Percentiles rank a stretch among this genome's conserved stretches.
These are phyloP conservation scores for Gossypium ekmanianum DNA, from an alignment of 345 rosid species.

Conservation along the genomic window DNA sequence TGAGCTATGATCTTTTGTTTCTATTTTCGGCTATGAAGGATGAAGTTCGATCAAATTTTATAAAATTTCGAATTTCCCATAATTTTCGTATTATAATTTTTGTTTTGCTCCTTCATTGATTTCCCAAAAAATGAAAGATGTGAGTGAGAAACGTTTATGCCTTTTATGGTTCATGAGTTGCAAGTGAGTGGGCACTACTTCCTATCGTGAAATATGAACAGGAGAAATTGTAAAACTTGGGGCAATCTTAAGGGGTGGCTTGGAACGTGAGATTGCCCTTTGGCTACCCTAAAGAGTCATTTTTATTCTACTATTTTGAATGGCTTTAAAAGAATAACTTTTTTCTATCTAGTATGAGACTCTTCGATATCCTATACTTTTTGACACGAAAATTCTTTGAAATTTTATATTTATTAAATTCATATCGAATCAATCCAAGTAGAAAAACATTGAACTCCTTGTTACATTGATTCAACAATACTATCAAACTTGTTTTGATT, in stretches of 20 bases:
- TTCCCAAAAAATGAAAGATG: not conserved
- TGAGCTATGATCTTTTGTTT: not conserved
- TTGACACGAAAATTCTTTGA: accelerated
- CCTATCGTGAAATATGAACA: not conserved
- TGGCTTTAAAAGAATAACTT: too few species aligned
- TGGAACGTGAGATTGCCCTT: constrained; percentile 4
- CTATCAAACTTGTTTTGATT: too few species aligned
- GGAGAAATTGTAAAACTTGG: not conserved
- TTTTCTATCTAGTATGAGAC: too few species aligned
- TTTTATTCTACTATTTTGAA: not conserved
- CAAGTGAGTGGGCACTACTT: not conserved
- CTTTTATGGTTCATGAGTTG: not conserved
- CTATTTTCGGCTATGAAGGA: not conserved
- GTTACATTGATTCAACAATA: too few species aligned
- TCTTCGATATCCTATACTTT: too few species aligned
- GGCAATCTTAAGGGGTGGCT: not conserved
- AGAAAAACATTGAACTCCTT: too few species aligned
- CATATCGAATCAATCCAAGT: too few species aligned
- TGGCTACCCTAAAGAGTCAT: constrained; percentile 11
- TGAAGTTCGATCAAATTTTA: not conserved
- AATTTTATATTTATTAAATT: too few species aligned
- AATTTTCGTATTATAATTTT: not conserved
- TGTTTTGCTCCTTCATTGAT: not conserved
- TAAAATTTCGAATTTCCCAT: constrained; percentile 1
- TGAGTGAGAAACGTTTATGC: not conserved